Evolutionary conservation across 2,329 filamentous ascomycete species (phyloP).

Genomic region (Albifimbria verrucaria): DNA sequence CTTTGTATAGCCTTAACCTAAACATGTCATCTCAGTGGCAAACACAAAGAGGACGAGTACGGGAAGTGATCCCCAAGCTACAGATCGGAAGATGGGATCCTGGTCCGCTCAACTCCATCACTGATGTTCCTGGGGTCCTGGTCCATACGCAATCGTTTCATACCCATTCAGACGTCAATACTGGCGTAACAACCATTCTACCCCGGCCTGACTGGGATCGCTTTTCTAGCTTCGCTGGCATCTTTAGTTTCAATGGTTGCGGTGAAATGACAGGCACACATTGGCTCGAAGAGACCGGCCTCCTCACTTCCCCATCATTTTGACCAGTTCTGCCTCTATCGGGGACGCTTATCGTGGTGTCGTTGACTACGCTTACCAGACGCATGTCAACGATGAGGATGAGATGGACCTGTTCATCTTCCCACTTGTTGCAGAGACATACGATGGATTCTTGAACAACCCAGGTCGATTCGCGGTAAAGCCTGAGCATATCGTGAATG

Average conservation of each 20-base stretch:
- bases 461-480: slow-evolving; percentile 52
- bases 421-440: slow-evolving; percentile 61
- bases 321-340: slow-evolving; percentile 57
- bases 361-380: slow-evolving; percentile 50
- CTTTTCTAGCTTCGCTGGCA: slow-evolving; percentile 41
- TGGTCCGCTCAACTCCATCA: slow-evolving; percentile 47
- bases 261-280: slow-evolving; percentile 61
- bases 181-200: slow-evolving; percentile 47
- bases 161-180: slow-evolving; percentile 36
- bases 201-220: slow-evolving; percentile 42
- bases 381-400: slow-evolving; percentile 38
- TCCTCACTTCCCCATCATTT: slow-evolving; percentile 57
- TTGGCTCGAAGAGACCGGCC: slow-evolving; percentile 60
- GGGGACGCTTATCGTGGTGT: slow-evolving; percentile 58
- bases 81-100: slow-evolving; percentile 40
- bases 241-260: slow-evolving; percentile 62
- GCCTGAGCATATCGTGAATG: slow-evolving; percentile 49
- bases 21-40: slow-evolving; percentile 2
- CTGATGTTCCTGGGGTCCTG: slow-evolving; percentile 46
- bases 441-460: slow-evolving; percentile 60
- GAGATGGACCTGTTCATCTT: slow-evolving; percentile 51
- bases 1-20: too few relatives aligned
- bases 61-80: slow-evolving; percentile 41
- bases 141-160: slow-evolving; percentile 44
- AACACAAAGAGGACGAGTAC: slow-evolving; percentile 23